Base-by-base conservation (phyloP, 1,284 basidiomycete genomes). In the Volvariella volvacea region DNA sequence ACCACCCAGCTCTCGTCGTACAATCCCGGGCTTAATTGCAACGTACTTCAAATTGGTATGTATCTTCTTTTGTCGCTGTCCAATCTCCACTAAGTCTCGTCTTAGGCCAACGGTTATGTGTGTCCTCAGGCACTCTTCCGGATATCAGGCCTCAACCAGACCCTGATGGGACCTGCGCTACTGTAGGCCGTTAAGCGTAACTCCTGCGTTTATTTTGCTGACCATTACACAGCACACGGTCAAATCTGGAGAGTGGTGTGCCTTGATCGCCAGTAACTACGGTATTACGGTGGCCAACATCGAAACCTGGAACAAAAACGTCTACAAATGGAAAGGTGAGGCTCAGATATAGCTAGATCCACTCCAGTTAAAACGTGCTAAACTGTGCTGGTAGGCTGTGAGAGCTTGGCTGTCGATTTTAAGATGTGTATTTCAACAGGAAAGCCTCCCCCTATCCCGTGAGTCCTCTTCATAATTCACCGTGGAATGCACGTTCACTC, bases 241-340 rank as follows among this genome's bases (percentile, higher is more conserved):
- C n/a, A 22, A n/a, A 16, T 17, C 38, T 9, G 17, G 40, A 2
- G 21, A 28, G 34, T 42, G 17, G 20, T 45, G 33, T 19, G 21
- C 37, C 19, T 22, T 33, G 3, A 51, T 51, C 16, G 50, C 45
- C n/a, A 43, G 14, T 21, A 43, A 47, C 25, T 47, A 47, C 25
- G 40, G 31, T 19, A 44, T 51, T 21, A 51, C 50, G 2, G 40
- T 31, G 2, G 45, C 36, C 10, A n/a, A 51, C 15, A 51, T 51
- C 32, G 48, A 51, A 25, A 25, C 20, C 12, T 51, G 15, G n/a
- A 51, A 49, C 34, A 42, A 39, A n/a, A 43, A 52, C 16, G 47
- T 46, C 7, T 50, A 42, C 31, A 47, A 46, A 37, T 51, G 48
- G 48, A 51, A 50, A 42, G 48, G 50, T 49, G 19, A 6, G 25